Evolutionary conservation across 2,329 filamentous ascomycete genomes (phyloP).

Genomic region (Pestalotiopsis sp.): DNA sequence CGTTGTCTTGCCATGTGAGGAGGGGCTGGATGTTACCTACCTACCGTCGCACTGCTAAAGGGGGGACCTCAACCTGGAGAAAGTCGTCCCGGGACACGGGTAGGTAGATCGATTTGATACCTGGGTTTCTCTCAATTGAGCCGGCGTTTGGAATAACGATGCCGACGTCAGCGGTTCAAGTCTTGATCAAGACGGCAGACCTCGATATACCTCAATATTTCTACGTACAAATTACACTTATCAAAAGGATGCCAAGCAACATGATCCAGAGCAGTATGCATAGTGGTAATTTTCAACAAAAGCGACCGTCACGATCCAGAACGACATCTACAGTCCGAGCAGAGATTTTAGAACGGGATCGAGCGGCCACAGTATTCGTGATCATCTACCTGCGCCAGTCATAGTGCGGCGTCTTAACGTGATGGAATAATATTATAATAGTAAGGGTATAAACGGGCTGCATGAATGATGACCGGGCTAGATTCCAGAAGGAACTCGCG

Average conservation of each 20-base stretch:
- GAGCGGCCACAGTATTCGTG: neutral
- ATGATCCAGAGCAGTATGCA: neutral
- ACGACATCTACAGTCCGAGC: neutral
- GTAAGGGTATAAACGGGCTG: neutral
- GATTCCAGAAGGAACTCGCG: neutral
- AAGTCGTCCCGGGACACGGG: neutral
- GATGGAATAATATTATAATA: neutral
- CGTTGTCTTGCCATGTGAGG: neutral
- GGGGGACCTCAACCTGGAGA: neutral
- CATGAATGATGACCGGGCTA: constrained; percentile 11
- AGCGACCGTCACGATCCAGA: neutral
- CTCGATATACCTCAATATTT: too few species aligned
- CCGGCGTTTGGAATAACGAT: constrained; percentile 7
- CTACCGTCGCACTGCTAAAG: neutral
- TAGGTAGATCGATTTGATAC: neutral
- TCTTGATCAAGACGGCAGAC: neutral
- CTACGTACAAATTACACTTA: neutral
- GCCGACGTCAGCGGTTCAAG: neutral
- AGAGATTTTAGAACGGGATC: neutral
- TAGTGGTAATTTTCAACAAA: neutral
- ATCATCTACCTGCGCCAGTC: neutral
- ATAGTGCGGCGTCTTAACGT: neutral
- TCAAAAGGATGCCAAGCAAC: too few species aligned
- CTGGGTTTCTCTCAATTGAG: constrained; percentile 3
- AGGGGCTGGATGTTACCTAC: neutral